Evolutionary conservation across 2,329 filamentous ascomycete species (phyloP).

Genomic region (Podosphaera aphanis): DNA sequence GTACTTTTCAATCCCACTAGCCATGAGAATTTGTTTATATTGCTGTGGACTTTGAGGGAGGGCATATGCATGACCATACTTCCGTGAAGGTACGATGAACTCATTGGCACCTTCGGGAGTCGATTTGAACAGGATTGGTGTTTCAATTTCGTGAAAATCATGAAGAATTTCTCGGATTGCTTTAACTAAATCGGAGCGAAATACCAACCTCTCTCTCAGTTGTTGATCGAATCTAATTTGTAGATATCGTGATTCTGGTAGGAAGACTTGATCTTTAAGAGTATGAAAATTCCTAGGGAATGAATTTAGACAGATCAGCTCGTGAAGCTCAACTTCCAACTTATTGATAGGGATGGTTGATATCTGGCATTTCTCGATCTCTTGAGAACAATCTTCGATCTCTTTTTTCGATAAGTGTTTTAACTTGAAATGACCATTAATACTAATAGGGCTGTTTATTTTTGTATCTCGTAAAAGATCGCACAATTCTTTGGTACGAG

Average conservation of each 20-base stretch:
- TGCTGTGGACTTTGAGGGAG: slow-evolving; percentile 92
- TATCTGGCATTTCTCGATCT: background rate
- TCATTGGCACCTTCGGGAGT: slow-evolving; percentile 89
- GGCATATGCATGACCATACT: slow-evolving; percentile 58
- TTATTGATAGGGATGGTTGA: background rate
- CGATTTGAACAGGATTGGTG: slow-evolving; percentile 86
- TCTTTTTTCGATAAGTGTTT: slow-evolving; percentile 9
- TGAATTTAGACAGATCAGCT: slow-evolving; percentile 43
- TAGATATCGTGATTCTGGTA: slow-evolving; percentile 53
- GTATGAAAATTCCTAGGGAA: slow-evolving; percentile 59
- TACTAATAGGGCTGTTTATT: slow-evolving; percentile 28
- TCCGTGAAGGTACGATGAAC: slow-evolving; percentile 74
- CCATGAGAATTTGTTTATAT: slow-evolving; percentile 96
- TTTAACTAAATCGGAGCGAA: slow-evolving; percentile 37
- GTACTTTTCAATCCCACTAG: slow-evolving; percentile 59
- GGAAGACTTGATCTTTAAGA: slow-evolving; percentile 45
- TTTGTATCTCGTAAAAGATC: slow-evolving; percentile 23
- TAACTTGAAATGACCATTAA: slow-evolving; percentile 18
- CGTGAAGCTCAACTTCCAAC: slow-evolving; percentile 36
- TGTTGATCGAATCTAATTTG: slow-evolving; percentile 55
- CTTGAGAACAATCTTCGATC: background rate
- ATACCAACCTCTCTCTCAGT: slow-evolving; percentile 42
- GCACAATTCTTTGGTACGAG: slow-evolving; percentile 14
- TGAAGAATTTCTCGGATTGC: slow-evolving; percentile 20
- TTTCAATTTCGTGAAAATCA: slow-evolving; percentile 44